Percentiles rank a stretch among this genome's conserved stretches.
Conservation (phyloP, 202 grass and related monocot species). For the Musa balbisiana region DNA sequence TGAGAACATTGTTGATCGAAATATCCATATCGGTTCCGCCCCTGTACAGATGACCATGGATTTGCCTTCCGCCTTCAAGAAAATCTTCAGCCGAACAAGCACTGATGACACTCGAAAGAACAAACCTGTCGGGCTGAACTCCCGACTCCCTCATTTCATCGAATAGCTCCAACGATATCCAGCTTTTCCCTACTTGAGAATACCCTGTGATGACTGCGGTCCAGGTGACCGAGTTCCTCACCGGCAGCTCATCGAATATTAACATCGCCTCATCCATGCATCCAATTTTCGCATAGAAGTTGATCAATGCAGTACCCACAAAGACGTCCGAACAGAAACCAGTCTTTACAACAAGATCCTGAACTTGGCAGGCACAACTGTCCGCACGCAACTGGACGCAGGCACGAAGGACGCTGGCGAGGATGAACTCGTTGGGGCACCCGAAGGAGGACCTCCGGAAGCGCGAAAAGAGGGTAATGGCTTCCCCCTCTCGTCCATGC, state of each 20-base stretch:
- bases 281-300: slow-evolving; percentile 43
- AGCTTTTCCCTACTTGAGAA: slow-evolving; percentile 30
- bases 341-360: slow-evolving; percentile 30
- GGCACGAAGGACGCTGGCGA: slow-evolving; percentile 44
- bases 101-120: slow-evolving; percentile 49
- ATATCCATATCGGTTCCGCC: slow-evolving; percentile 35
- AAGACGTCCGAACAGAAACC: slow-evolving; percentile 39
- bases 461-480: slow-evolving; percentile 30
- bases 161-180: slow-evolving; percentile 43
- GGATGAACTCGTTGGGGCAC: slow-evolving; percentile 47
- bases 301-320: slow-evolving; percentile 42
- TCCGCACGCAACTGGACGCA: slow-evolving; percentile 32
- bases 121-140: slow-evolving; percentile 42
- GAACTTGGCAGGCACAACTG: slow-evolving; percentile 39
- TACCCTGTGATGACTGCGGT: slow-evolving; percentile 57
- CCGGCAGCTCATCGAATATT: slow-evolving; percentile 44
- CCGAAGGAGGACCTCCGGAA: slow-evolving; percentile 23
- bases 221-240: slow-evolving; percentile 57
- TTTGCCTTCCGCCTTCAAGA: slow-evolving; percentile 55
- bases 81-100: slow-evolving; percentile 45
- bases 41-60: slow-evolving; percentile 50
- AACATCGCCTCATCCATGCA: slow-evolving; percentile 39
- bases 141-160: slow-evolving; percentile 35
- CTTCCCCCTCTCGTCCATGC: slow-evolving; percentile 24
- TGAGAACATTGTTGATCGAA: slow-evolving; percentile 35